phyloP scores from a whole-genome alignment of 2,329 filamentous ascomycete species.

The Sclerotinia glacialis region DNA sequence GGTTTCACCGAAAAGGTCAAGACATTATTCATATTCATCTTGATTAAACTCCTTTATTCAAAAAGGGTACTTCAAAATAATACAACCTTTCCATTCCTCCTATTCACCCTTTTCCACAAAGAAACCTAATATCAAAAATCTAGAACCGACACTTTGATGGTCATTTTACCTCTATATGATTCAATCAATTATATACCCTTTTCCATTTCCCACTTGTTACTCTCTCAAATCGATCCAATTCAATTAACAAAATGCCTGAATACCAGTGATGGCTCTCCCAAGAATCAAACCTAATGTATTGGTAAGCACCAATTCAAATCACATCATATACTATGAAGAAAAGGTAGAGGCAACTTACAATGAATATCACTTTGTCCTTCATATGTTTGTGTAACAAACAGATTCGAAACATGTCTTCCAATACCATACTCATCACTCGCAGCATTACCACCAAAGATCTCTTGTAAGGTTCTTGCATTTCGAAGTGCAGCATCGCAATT shows the following conservation, averaged over 20 bases:
- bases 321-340: background rate
- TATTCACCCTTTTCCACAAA: constrained; percentile 5
- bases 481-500: constrained; percentile 89
- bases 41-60: background rate
- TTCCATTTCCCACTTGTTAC: background rate
- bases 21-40: background rate
- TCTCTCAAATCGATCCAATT: background rate
- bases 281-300: constrained; percentile 60
- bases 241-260: constrained; percentile 69
- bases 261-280: constrained; percentile 66
- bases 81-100: background rate
- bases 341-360: constrained; percentile 32
- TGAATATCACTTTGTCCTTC: constrained; percentile 99
- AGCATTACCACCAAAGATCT: constrained; percentile 97
- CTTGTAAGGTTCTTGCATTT: constrained; percentile 79
- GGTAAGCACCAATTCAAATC: constrained; percentile 32
- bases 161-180: background rate
- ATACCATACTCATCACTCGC: constrained; percentile 96
- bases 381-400: constrained; percentile 97
- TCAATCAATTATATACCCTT: background rate
- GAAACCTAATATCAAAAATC: background rate
- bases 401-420: constrained; percentile 88
- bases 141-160: background rate
- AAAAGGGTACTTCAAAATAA: background rate
- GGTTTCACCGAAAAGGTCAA: background rate